Evolutionary conservation across 2,329 filamentous ascomycete species (phyloP).

Genomic region (Phaeosphaeriaceae sp.): DNA sequence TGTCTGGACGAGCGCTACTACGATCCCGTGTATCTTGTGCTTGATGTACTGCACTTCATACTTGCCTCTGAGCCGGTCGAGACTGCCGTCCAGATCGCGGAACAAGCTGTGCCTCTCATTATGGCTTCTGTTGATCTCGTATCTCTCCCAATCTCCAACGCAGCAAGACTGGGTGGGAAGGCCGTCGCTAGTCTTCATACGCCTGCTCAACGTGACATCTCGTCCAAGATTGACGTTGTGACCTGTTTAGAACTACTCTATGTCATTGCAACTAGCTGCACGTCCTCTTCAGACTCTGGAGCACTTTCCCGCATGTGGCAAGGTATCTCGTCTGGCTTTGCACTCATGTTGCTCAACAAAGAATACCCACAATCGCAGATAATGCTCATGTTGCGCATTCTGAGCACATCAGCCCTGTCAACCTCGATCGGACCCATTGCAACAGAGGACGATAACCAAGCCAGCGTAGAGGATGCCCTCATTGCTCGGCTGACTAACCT

Average conservation of each 20-base stretch:
- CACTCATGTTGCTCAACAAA: slow-evolving; percentile 70
- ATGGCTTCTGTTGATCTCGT: slow-evolving; percentile 61
- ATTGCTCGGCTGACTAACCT: slow-evolving; percentile 70
- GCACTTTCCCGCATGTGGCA: slow-evolving; percentile 68
- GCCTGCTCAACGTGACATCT: slow-evolving; percentile 53
- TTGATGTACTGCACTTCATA: slow-evolving; percentile 69
- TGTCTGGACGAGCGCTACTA: slow-evolving; percentile 71
- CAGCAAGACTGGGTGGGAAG: slow-evolving; percentile 38
- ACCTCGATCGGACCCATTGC: slow-evolving; percentile 71
- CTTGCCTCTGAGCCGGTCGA: slow-evolving; percentile 67
- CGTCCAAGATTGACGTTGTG: slow-evolving; percentile 68
- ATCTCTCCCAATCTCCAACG: slow-evolving; percentile 55
- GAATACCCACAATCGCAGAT: slow-evolving; percentile 71
- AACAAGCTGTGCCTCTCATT: slow-evolving; percentile 59
- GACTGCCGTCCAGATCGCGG: slow-evolving; percentile 66
- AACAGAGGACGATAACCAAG: slow-evolving; percentile 51
- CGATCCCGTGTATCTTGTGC: slow-evolving; percentile 69
- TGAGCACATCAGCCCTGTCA: slow-evolving; percentile 70
- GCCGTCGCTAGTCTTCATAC: slow-evolving; percentile 34
- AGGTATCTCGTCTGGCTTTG: slow-evolving; percentile 69
- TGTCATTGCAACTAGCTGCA: slow-evolving; percentile 67
- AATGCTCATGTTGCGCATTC: slow-evolving; percentile 67
- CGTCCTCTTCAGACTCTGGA: slow-evolving; percentile 47
- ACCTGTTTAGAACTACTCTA: slow-evolving; percentile 72
- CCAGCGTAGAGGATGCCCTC: slow-evolving; percentile 53